Base-by-base conservation (phyloP, 2,329 filamentous ascomycete genomes). In the Penicillium sumatraense region DNA sequence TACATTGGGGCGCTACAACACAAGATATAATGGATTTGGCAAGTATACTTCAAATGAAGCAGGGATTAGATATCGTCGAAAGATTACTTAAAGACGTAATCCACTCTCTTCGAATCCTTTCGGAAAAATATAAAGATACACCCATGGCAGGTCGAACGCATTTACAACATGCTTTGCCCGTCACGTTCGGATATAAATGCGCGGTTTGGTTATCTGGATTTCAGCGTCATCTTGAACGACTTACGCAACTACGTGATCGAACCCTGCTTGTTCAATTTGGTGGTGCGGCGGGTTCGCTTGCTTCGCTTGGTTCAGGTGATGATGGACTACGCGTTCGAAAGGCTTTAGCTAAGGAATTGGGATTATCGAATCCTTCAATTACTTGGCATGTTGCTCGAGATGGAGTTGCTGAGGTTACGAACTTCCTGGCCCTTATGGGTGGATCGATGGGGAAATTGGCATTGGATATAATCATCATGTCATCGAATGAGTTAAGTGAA, bases 21-120 rank as follows among this genome's bases (percentile, higher is more conserved):
- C 83, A 85, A 58, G 82, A 85, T 59, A 84, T 85, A 54, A 84
- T 84, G 82, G 83, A 85, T 58, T 70, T 79, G 0, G 83, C 82
- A 0, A 79, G 76, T 11, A 71, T 83, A 1, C 62, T 85, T 8
- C 83, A 85, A 59, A 82, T 84, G 66, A 79, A 81, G 38, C 60
- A 75, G 11, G 82, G 81, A 0, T 68, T 85, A 13, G 66, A 69
- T 0, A 75, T 85, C 14, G 74, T 85, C 3, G 75, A 81, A 55
- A 63, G 69, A 4, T 72, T 79, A 3, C 68, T 84, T 2, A 57
- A 68, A 2, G 74, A 75, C 1, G 71, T 84, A 3, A 75, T 79
- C 27, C 63, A 64, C 4, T 77, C 75, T 5, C 69, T 85, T 5
- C 71, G 75, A 21, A 55, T 55, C 0, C 66, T 85, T 16, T 74